Conservation (phyloP, 2,329 filamentous ascomycete species). For the Neofusicoccum parvum region DNA sequence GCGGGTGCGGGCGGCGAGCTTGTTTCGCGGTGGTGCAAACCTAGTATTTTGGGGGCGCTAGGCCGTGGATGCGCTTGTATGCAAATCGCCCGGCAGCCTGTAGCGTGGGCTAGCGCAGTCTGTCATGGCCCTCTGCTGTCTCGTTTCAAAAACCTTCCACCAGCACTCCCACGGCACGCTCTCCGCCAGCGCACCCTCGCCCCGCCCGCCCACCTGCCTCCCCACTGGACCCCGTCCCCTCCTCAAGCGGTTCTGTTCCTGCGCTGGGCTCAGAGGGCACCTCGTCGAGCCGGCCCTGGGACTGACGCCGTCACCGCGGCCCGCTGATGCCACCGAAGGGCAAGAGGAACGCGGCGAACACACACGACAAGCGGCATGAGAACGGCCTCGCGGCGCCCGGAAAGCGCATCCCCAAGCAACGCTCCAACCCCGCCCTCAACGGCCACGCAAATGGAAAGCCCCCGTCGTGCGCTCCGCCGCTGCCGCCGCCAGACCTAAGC, state of each 20-base stretch:
- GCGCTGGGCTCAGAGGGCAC: conserved; percentile 50
- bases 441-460: conserved; percentile 46
- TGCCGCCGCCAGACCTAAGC: conserved; percentile 42
- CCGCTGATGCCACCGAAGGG: conserved; percentile 52
- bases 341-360: conserved; percentile 48
- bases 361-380: conserved; percentile 69
- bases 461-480: conserved; percentile 41
- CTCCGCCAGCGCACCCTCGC: conserved; percentile 24
- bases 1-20: conserved; percentile 16
- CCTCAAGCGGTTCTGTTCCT: conserved; percentile 43
- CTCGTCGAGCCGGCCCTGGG: conserved; percentile 44
- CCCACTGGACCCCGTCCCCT: conserved; percentile 20
- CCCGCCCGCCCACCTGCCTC: conserved; percentile 22
- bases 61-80: conserved; percentile 9
- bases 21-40: conserved; percentile 17
- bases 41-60: conserved; percentile 12
- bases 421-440: conserved; percentile 49
- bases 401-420: conserved; percentile 62
- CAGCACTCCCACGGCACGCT: conserved; percentile 17
- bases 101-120: conserved; percentile 1
- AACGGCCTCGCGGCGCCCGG: conserved; percentile 82
- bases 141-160: conserved; percentile 20
- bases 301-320: conserved; percentile 35
- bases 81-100: conserved; percentile 16
- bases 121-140: conserved; percentile 18